Conservation (phyloP, 176 grass and related monocot genomes). For the Lolium multiflorum region DNA sequence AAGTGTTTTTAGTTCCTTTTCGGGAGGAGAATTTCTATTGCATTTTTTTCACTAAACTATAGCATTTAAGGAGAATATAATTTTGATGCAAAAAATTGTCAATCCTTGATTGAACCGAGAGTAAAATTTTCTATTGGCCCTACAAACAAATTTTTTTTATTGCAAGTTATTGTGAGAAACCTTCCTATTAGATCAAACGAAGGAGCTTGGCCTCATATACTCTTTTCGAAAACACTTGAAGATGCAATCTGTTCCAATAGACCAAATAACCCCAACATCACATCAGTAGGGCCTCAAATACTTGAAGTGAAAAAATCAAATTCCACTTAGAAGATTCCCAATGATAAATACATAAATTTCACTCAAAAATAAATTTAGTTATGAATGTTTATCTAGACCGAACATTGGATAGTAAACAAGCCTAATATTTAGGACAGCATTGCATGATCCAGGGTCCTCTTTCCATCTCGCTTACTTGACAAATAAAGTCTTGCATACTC, state of each 20-base stretch:
- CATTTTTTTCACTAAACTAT: too few relatives aligned
- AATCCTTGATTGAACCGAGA: not conserved
- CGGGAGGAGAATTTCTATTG: too few relatives aligned
- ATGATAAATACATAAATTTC: not conserved
- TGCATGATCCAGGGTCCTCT: slow-evolving; percentile 39
- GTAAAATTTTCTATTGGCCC: too few relatives aligned
- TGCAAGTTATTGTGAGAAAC: too few relatives aligned
- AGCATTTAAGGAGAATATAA: not conserved
- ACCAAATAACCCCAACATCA: not conserved
- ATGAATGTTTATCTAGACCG: not conserved
- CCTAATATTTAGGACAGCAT: slow-evolving; percentile 1
- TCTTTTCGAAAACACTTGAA: too few relatives aligned
- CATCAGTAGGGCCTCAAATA: not conserved
- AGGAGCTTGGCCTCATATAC: not conserved
- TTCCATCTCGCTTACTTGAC: slow-evolving; percentile 38
- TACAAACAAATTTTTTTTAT: too few relatives aligned
- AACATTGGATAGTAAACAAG: not conserved
- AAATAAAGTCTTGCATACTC: slow-evolving; percentile 14
- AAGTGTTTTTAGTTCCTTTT: too few relatives aligned
- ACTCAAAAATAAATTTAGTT: not conserved
- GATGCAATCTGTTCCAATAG: not conserved
- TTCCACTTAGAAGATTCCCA: not conserved
- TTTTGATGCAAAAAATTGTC: not conserved
- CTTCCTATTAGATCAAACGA: not conserved
- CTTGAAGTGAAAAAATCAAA: not conserved